phyloP scores from a whole-genome alignment of 129 eudicot genomes.

The Tagetes erecta region DNA sequence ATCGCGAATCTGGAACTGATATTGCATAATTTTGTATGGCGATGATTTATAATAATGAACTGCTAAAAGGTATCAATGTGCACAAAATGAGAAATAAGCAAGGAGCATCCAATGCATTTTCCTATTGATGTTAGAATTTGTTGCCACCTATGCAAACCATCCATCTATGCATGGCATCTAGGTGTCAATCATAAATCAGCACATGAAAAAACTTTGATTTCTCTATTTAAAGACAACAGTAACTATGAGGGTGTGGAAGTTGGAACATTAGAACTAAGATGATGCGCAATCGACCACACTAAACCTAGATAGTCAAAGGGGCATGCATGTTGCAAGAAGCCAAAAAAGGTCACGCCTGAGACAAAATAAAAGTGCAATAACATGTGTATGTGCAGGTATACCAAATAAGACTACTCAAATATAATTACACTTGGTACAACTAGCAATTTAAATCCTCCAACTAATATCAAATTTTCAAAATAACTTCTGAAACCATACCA shows the following conservation, averaged over 20 bases:
- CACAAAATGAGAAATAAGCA: conserved; percentile 2
- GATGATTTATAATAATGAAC: conserved; percentile 4
- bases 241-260: conserved; percentile 8
- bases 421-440: background rate
- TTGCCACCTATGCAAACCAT: conserved; percentile 9
- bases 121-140: background rate
- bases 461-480: background rate
- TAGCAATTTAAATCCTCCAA: conserved; percentile 1
- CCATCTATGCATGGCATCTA: background rate
- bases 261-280: conserved; percentile 7
- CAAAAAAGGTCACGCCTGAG: background rate
- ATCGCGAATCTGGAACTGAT: background rate
- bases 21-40: conserved; percentile 2
- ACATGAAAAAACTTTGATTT: conserved; percentile 4
- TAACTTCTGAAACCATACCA: background rate
- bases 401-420: background rate
- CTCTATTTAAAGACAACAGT: conserved; percentile 1
- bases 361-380: background rate
- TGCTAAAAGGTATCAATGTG: background rate
- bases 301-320: conserved; percentile 6
- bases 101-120: conserved; percentile 13
- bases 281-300: background rate
- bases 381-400: background rate
- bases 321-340: background rate
- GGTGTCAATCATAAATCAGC: background rate